Evolutionary conservation across 495 filamentous ascomycete genomes (phyloP).

Genomic region (Mycothermus thermophilus): DNA sequence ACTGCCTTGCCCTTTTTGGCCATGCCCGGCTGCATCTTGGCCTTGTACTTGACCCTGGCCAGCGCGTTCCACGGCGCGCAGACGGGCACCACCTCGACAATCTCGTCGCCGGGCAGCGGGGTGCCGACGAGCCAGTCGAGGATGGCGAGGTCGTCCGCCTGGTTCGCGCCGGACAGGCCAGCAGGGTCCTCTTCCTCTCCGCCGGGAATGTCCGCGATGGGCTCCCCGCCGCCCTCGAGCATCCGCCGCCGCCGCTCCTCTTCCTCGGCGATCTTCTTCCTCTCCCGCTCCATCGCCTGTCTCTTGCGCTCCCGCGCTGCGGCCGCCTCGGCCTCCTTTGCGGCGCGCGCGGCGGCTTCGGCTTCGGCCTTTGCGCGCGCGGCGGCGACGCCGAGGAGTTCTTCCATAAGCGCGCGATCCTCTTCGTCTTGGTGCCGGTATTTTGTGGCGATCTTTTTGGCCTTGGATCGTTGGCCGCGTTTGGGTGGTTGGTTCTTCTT

Average conservation of each 20-base stretch:
- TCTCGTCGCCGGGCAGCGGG: conserved; percentile 68
- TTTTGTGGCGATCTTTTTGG: conserved; percentile 76
- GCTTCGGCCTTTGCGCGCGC: conserved; percentile 38
- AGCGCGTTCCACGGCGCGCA: conserved; percentile 85
- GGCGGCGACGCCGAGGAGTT: conserved; percentile 61
- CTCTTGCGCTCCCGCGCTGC: conserved; percentile 56
- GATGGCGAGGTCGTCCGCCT: conserved; percentile 44
- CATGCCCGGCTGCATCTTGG: conserved; percentile 78
- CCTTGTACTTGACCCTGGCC: conserved; percentile 68
- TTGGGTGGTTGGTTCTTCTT: conserved; percentile 32
- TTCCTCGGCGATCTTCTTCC: conserved; percentile 45
- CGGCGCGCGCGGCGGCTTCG: conserved; percentile 36
- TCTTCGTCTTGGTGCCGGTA: conserved; percentile 93
- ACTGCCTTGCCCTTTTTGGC: conserved; percentile 93
- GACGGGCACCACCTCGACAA: conserved; percentile 77
- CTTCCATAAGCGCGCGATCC: conserved; percentile 70
- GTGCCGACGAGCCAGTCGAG: conserved; percentile 66
- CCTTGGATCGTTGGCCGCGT: conserved; percentile 72
- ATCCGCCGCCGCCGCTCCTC: conserved; percentile 50
- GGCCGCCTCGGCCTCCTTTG: conserved; percentile 45
- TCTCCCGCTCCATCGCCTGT: conserved; percentile 62
- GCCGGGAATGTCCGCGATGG: conserved; percentile 13
- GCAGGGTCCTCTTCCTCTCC: not conserved
- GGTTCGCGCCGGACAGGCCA: conserved; percentile 27
- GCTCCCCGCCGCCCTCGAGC: conserved; percentile 36